Conservation (phyloP, 805 yeast species). For the Schwanniomyces pseudopolymorphus region DNA sequence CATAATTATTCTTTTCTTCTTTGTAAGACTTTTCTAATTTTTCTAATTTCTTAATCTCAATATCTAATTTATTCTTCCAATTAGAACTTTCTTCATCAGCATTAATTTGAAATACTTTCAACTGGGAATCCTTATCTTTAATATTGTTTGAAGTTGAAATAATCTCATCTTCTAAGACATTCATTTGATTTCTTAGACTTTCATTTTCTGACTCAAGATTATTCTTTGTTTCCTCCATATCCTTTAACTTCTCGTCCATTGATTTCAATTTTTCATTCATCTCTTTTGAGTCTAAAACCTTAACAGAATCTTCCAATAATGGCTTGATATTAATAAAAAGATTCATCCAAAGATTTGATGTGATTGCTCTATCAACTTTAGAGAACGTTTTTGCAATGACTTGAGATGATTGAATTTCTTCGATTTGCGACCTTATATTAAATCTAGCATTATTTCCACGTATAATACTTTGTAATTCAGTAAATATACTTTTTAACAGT, state of each 20-base stretch:
- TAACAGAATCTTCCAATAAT: slow-evolving; percentile 61
- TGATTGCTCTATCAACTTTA: slow-evolving; percentile 45
- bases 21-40: slow-evolving; percentile 11
- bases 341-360: slow-evolving; percentile 74
- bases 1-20: background rate
- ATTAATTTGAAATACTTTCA: slow-evolving; percentile 22
- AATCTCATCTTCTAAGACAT: slow-evolving; percentile 32
- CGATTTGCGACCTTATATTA: slow-evolving; percentile 46
- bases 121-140: slow-evolving; percentile 45
- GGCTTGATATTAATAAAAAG: slow-evolving; percentile 75
- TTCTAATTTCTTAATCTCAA: slow-evolving; percentile 15
- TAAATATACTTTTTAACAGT: slow-evolving; percentile 53
- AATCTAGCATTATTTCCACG: slow-evolving; percentile 65
- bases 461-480: slow-evolving; percentile 60
- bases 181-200: slow-evolving; percentile 39
- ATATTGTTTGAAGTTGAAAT: slow-evolving; percentile 29
- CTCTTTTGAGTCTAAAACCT: slow-evolving; percentile 56
- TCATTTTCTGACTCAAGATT: slow-evolving; percentile 33
- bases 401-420: slow-evolving; percentile 67
- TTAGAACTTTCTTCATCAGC: slow-evolving; percentile 31
- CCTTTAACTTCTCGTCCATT: slow-evolving; percentile 45
- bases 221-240: slow-evolving; percentile 29
- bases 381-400: slow-evolving; percentile 62
- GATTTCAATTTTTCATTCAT: slow-evolving; percentile 55
- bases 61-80: slow-evolving; percentile 28